Evolutionary conservation across 148 eudicot genomes (phyloP).

Genomic region (Rhododendron griersonianum): DNA sequence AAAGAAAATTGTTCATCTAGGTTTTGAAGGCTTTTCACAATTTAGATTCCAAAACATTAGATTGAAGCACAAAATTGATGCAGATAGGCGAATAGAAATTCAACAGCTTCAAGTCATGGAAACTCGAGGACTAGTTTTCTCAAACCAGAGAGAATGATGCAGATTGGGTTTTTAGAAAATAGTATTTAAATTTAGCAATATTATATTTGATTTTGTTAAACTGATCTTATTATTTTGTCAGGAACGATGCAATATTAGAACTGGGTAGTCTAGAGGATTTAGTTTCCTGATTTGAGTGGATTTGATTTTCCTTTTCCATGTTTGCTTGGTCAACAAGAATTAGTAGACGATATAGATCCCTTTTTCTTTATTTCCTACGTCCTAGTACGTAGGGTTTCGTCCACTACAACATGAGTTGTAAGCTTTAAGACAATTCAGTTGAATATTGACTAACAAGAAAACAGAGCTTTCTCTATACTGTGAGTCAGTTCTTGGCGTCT

Average conservation of each 20-base stretch:
- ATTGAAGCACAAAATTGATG: background rate
- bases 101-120: background rate
- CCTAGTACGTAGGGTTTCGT: background rate
- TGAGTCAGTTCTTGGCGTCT: background rate
- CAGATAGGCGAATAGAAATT: background rate
- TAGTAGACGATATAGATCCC: too few relatives aligned
- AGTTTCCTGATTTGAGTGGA: background rate
- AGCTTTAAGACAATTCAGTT: background rate
- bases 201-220: too few relatives aligned
- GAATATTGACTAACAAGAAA: background rate
- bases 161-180: background rate
- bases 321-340: too few relatives aligned
- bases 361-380: too few relatives aligned
- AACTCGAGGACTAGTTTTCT: background rate
- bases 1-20: background rate
- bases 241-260: background rate
- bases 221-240: too few relatives aligned
- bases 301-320: too few relatives aligned
- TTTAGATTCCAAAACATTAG: background rate
- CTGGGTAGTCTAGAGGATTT: background rate
- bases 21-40: background rate
- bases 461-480: background rate
- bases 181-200: background rate
- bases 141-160: background rate
- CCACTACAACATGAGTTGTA: background rate